phyloP scores from a whole-genome alignment of 257 asterid species.

The Oldenlandia corymbosa region DNA sequence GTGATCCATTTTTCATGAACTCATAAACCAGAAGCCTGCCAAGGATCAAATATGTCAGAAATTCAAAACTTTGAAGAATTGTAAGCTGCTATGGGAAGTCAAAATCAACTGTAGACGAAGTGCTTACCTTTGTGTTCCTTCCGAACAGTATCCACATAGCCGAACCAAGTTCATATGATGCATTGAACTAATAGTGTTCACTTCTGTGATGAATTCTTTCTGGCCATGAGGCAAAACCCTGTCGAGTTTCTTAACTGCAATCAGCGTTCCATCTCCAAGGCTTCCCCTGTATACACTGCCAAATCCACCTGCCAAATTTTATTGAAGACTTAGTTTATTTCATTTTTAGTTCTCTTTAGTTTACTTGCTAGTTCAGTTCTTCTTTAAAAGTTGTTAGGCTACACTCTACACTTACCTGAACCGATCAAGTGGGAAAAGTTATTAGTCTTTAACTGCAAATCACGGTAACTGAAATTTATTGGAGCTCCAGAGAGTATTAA shows the following conservation, averaged over 20 bases:
- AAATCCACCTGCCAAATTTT: conserved; percentile 67
- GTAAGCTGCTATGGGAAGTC: too few relatives aligned
- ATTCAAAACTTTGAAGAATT: background rate
- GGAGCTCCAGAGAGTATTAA: conserved; percentile 71
- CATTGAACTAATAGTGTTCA: conserved; percentile 86
- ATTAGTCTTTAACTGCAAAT: conserved; percentile 53
- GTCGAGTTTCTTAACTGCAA: conserved; percentile 88
- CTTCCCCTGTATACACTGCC: conserved; percentile 83
- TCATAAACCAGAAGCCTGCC: conserved; percentile 88
- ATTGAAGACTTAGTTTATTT: background rate
- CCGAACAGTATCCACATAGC: conserved; percentile 78
- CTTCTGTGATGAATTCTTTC: conserved; percentile 81
- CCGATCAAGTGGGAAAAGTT: conserved; percentile 70
- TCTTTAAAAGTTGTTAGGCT: background rate
- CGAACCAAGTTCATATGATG: conserved; percentile 89
- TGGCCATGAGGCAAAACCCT: conserved; percentile 78
- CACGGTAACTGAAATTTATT: conserved; percentile 59
- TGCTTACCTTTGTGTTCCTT: conserved; percentile 56
- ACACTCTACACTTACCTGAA: conserved; percentile 50
- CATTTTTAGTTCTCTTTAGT: background rate
- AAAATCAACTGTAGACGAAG: too few relatives aligned
- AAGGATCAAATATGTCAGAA: conserved; percentile 4
- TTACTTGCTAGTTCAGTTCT: background rate
- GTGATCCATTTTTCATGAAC: conserved; percentile 84
- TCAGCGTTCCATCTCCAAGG: conserved; percentile 59